Conservation (phyloP, 192 early-diverging fungal species). For the Coemansia sp. region DNA sequence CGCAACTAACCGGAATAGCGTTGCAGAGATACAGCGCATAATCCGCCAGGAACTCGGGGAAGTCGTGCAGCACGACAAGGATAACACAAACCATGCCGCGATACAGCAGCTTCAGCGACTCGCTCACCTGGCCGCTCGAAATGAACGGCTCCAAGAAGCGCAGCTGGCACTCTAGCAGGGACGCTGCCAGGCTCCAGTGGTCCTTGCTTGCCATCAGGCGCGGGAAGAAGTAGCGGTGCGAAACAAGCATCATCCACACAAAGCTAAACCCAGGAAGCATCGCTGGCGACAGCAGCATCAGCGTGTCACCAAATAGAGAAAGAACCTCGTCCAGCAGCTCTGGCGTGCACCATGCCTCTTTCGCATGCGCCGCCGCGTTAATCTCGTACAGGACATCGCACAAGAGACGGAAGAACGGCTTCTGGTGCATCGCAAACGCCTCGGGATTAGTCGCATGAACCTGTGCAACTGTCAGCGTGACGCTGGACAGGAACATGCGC, state of each 20-base stretch:
- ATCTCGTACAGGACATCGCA: conserved; percentile 82
- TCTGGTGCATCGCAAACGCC: conserved; percentile 76
- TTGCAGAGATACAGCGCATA: conserved; percentile 91
- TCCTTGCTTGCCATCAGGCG: conserved; percentile 75
- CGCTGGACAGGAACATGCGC: conserved; percentile 83
- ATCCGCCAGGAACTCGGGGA: conserved; percentile 94
- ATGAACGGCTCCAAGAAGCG: conserved; percentile 87
- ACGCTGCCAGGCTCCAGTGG: conserved; percentile 85
- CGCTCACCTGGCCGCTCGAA: conserved; percentile 65
- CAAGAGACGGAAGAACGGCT: conserved; percentile 88
- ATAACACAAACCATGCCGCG: conserved; percentile 86
- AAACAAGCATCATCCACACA: conserved; percentile 91
- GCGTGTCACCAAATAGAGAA: conserved; percentile 56
- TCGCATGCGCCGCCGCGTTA: conserved; percentile 27
- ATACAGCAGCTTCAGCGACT: conserved; percentile 83
- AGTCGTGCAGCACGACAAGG: conserved; percentile 92
- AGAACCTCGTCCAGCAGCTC: conserved; percentile 14
- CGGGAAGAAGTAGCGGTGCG: conserved; percentile 92
- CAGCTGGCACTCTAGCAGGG: conserved; percentile 81
- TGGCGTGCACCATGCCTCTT: conserved; percentile 36
- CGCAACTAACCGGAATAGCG: conserved; percentile 86
- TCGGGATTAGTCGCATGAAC: conserved; percentile 77
- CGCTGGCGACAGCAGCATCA: conserved; percentile 81
- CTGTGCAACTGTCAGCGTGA: conserved; percentile 82
- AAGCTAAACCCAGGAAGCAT: conserved; percentile 92